Evolutionary conservation across 2,329 filamentous ascomycete species (phyloP).

Genomic region (Trichoderma brevicompactum): DNA sequence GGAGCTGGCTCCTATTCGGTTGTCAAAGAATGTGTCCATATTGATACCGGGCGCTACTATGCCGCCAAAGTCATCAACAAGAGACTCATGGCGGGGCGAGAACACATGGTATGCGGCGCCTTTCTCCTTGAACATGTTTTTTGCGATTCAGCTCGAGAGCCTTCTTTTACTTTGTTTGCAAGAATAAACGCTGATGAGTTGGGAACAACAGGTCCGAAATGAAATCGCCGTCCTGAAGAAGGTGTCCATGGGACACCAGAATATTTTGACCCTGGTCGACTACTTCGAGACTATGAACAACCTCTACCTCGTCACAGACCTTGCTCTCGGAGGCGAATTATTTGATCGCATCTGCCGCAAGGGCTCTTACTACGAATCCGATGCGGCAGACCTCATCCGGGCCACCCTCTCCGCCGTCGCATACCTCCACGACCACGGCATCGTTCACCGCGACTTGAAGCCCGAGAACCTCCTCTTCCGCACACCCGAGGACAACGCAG

Average conservation of each 20-base stretch:
- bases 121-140: background rate
- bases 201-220: constrained; percentile 74
- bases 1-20: constrained; percentile 97
- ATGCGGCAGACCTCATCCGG: constrained; percentile 92
- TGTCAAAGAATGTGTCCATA: constrained; percentile 98
- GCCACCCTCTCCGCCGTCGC: constrained; percentile 96
- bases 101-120: constrained; percentile 80
- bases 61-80: constrained; percentile 99
- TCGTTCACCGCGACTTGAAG: constrained; percentile 96
- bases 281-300: constrained; percentile 99
- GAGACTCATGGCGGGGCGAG: constrained; percentile 91
- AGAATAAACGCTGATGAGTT: background rate
- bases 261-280: constrained; percentile 95
- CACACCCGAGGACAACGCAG: constrained; percentile 96
- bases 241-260: constrained; percentile 99
- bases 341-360: constrained; percentile 99
- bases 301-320: constrained; percentile 95
- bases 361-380: constrained; percentile 96
- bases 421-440: constrained; percentile 97
- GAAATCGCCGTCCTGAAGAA: constrained; percentile 97
- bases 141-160: background rate
- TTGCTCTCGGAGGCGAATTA: constrained; percentile 92
- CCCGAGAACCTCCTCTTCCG: constrained; percentile 96
- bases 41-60: constrained; percentile 97
- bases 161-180: no score